Evolutionary conservation across 2,329 filamentous ascomycete genomes (phyloP).

Genomic region (Hypoxylon sp.): DNA sequence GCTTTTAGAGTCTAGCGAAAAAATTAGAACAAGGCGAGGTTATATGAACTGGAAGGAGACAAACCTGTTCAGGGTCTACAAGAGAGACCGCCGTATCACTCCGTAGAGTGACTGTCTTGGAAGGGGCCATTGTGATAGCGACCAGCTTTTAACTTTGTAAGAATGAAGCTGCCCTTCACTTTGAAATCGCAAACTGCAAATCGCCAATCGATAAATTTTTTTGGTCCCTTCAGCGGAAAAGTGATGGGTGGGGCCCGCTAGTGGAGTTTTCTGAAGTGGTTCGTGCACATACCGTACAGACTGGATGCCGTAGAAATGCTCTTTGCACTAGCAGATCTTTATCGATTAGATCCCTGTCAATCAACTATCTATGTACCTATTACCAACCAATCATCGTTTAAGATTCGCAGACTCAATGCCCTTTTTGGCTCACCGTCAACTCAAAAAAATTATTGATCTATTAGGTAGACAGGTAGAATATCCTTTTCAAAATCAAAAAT

Average conservation of each 20-base stretch:
- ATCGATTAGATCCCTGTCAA: not conserved
- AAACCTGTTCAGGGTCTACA: conserved; percentile 57
- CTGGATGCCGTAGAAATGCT: too few relatives aligned
- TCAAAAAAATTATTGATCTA: too few relatives aligned
- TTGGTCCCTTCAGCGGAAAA: conserved; percentile 22
- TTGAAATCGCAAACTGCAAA: conserved; percentile 31
- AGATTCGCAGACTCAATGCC: conserved; percentile 13
- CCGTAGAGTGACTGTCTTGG: conserved; percentile 54
- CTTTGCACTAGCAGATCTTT: not conserved
- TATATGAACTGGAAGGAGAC: not conserved
- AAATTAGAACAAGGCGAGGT: conserved; percentile 1
- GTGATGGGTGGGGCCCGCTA: conserved; percentile 21
- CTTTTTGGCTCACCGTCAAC: conserved; percentile 13
- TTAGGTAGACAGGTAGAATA: not conserved
- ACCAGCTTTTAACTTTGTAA: conserved; percentile 21
- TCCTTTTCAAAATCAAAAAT: not conserved
- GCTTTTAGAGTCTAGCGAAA: conserved; percentile 70
- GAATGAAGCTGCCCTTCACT: conserved; percentile 16
- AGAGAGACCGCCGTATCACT: conserved; percentile 53
- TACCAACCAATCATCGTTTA: conserved; percentile 23
- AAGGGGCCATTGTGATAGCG: conserved; percentile 53
- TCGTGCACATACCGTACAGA: conserved; percentile 1
- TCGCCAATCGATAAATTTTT: conserved; percentile 37
- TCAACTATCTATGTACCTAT: not conserved
- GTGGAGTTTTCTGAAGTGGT: conserved; percentile 23